These are phyloP conservation scores for Coemansia sp. DNA, from an alignment of 371 early-diverging fungal species.

Conservation along the genomic window DNA sequence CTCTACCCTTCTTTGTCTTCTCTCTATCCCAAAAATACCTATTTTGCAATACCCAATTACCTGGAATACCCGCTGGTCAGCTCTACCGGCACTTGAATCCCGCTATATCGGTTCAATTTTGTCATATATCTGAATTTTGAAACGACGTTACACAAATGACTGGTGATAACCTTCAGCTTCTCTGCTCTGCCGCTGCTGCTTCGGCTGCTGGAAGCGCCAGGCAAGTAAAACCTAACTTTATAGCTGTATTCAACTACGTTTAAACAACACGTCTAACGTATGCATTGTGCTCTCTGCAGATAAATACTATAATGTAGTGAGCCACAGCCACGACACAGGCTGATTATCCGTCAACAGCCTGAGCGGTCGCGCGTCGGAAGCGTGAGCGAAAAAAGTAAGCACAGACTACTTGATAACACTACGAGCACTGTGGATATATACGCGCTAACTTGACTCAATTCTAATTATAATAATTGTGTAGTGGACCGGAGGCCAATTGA, in stretches of 20 bases:
- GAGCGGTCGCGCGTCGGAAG: slow-evolving; percentile 93
- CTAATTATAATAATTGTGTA: slow-evolving; percentile 31
- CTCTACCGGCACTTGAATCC: background rate
- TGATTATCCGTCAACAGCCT: slow-evolving; percentile 85
- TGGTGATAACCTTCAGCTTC: slow-evolving; percentile 41
- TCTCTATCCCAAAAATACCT: background rate
- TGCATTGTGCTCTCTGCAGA: background rate
- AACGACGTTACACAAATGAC: background rate
- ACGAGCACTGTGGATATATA: background rate
- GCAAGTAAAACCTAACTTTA: slow-evolving; percentile 1
- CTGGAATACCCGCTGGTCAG: background rate
- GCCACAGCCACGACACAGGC: slow-evolving; percentile 43
- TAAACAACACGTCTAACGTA: background rate
- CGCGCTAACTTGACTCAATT: background rate
- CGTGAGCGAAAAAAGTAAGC: slow-evolving; percentile 82
- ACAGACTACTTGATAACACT: background rate
- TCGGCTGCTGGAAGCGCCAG: slow-evolving; percentile 18
- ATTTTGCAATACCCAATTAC: background rate
- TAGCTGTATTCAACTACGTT: background rate
- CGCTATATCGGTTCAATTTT: background rate
- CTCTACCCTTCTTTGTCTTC: background rate
- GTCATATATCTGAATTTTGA: background rate
- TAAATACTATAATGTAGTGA: slow-evolving; percentile 2
- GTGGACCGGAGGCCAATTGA: slow-evolving; percentile 92
- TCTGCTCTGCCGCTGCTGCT: slow-evolving; percentile 42